phyloP scores from a whole-genome alignment of 768 basidiomycete species.

The Ramaria sp. region DNA sequence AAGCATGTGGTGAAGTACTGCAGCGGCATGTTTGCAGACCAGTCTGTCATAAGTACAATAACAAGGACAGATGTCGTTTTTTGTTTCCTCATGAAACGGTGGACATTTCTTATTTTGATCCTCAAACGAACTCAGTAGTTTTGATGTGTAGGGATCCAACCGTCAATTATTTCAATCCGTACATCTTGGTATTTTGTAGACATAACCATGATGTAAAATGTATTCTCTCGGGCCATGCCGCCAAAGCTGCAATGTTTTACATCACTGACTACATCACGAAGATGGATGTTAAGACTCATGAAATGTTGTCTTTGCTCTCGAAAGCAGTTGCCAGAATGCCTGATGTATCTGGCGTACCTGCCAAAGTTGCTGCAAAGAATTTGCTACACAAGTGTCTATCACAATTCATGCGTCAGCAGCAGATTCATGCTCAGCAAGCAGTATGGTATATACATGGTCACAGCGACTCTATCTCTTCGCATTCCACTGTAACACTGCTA shows the following conservation, averaged over 20 bases:
- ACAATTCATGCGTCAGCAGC: slow-evolving; percentile 30
- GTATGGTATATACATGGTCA: not conserved
- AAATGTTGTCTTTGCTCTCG: slow-evolving; percentile 29
- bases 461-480: not conserved
- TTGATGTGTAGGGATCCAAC: slow-evolving; percentile 24
- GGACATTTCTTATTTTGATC: too few species aligned
- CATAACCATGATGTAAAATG: slow-evolving; percentile 42
- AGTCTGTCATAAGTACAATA: slow-evolving; percentile 24
- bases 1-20: too few species aligned
- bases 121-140: too few species aligned
- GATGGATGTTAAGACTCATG: slow-evolving; percentile 29
- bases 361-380: slow-evolving; percentile 30
- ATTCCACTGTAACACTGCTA: not conserved
- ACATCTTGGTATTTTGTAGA: slow-evolving; percentile 24
- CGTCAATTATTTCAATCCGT: slow-evolving; percentile 34
- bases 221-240: slow-evolving; percentile 28
- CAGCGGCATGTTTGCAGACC: slow-evolving; percentile 15
- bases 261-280: slow-evolving; percentile 43
- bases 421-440: too few species aligned
- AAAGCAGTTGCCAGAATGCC: slow-evolving; percentile 23
- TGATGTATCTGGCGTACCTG: slow-evolving; percentile 7
- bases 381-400: slow-evolving; percentile 25
- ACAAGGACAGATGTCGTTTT: slow-evolving; percentile 20
- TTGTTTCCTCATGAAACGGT: slow-evolving; percentile 24
- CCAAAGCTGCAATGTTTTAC: slow-evolving; percentile 35